Base-by-base conservation (phyloP, 345 rosid species). In the Ailanthus altissimus region DNA sequence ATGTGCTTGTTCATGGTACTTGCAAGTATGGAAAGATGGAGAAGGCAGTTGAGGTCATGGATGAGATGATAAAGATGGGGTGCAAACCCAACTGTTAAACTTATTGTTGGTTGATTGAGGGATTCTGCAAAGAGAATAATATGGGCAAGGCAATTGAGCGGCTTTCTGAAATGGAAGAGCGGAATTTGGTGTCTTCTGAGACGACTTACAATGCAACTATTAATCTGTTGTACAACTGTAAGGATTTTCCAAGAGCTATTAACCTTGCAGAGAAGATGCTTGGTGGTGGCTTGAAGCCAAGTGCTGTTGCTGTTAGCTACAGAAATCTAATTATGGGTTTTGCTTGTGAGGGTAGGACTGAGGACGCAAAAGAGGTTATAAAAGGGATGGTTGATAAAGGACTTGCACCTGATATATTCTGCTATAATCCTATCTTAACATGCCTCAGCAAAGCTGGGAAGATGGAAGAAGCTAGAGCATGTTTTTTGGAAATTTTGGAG, bases 401-500 rank as follows among this genome's bases (percentile, higher is more conserved):
- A 28, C 51, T 77, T 59, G 21, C 28, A 9, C 81, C 81, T 32
- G 85, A 84, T 80, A 76, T 79, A 23, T 53, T 79, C 56, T 84
- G 85, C 75, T 82, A 84, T 50, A 84, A 77, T 72, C 56, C 75
- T 10, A 21, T 79, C 46, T 79, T 84, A 53, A 75, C 63, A n/a
- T 84, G 83, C 61, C 80, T 84, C 14, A 79, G 83, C 81, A 74
- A 82, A 72, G 85, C 85, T 18, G 60, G 71, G 62, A 79, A 72
- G 71, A 69, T 84, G 81, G 78, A 82, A 36, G 81, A 79, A 77
- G 87, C 85, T 43, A 77, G 23, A 60, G 67, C 6, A 11, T 81
- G 43, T 45, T 14, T 81, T 63, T 66, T 53, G 32, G 83, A 74
- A 74, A 82, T 84, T 80, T 23, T 28, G 10, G 54, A 75, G 54